phyloP scores from a whole-genome alignment of 345 rosid species.

The Sisymbrium altissimum region DNA sequence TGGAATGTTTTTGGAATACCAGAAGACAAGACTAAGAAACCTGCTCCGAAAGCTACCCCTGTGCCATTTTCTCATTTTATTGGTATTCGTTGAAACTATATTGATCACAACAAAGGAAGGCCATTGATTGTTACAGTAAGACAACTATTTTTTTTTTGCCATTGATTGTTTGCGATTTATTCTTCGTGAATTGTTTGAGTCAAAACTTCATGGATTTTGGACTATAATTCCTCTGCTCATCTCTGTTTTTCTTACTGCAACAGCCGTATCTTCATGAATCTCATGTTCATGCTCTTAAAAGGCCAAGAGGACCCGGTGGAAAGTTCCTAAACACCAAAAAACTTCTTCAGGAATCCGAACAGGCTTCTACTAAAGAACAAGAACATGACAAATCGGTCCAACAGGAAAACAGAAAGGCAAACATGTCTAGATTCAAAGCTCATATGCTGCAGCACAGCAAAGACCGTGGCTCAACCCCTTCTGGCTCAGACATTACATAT shows the following conservation, averaged over 20 bases:
- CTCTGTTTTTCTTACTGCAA: constrained; percentile 4
- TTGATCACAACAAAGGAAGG: neutral
- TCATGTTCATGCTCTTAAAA: constrained; percentile 70
- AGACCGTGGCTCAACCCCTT: constrained; percentile 43
- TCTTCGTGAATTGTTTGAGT: no score
- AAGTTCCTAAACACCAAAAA: constrained; percentile 66
- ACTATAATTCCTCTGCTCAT: constrained; percentile 5
- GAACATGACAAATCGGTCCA: constrained; percentile 22
- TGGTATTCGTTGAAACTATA: neutral
- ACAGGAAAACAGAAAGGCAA: constrained; percentile 1
- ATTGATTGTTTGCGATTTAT: no score
- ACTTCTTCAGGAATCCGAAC: constrained; percentile 40
- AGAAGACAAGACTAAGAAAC: neutral
- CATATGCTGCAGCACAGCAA: constrained; percentile 32
- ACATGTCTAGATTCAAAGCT: constrained; percentile 38
- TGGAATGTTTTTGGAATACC: neutral
- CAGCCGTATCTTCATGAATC: constrained; percentile 92
- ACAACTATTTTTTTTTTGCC: neutral
- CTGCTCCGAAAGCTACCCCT: neutral
- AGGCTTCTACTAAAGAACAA: constrained; percentile 22
- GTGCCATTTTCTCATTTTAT: neutral
- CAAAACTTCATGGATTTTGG: no score
- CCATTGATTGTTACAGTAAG: neutral
- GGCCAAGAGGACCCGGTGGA: constrained; percentile 85
- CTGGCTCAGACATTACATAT: constrained; percentile 51